Evolutionary conservation across 352 stramenopile species (phyloP).

Genomic region (Globisporangium heterothallicum): DNA sequence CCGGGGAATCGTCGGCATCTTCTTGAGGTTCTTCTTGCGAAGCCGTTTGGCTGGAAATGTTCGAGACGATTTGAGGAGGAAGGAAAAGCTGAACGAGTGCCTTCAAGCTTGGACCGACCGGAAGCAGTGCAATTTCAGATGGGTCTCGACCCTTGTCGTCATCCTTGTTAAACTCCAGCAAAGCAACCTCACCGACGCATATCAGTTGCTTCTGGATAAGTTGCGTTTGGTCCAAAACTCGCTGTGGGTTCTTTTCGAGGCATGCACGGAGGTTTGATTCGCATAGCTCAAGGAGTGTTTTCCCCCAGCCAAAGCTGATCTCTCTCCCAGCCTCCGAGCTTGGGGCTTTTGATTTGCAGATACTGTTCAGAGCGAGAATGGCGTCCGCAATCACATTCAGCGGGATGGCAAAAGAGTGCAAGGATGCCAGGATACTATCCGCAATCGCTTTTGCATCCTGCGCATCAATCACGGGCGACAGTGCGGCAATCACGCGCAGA

Average conservation of each 20-base stretch:
- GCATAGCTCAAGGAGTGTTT: slow-evolving; percentile 52
- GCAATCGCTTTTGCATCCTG: slow-evolving; percentile 71
- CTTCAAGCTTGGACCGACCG: slow-evolving; percentile 40
- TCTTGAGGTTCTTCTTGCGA: slow-evolving; percentile 15
- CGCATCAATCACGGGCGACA: slow-evolving; percentile 68
- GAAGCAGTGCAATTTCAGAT: slow-evolving; percentile 37
- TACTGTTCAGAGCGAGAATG: slow-evolving; percentile 66
- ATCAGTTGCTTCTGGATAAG: slow-evolving; percentile 78
- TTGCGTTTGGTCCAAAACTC: slow-evolving; percentile 45
- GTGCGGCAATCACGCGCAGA: slow-evolving; percentile 70
- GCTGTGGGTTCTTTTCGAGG: slow-evolving; percentile 48
- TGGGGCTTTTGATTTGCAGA: slow-evolving; percentile 70
- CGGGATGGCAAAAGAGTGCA: slow-evolving; percentile 74
- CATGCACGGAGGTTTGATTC: slow-evolving; percentile 55
- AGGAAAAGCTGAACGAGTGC: slow-evolving; percentile 77
- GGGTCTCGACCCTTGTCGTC: slow-evolving; percentile 52
- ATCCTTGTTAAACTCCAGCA: slow-evolving; percentile 79
- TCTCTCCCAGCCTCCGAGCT: slow-evolving; percentile 43
- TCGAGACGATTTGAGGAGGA: slow-evolving; percentile 51
- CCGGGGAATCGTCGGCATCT: slow-evolving; percentile 19
- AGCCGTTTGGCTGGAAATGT: slow-evolving; percentile 3
- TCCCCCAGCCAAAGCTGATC: slow-evolving; percentile 65
- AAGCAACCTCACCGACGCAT: slow-evolving; percentile 67
- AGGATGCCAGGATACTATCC: slow-evolving; percentile 61
- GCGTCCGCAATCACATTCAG: slow-evolving; percentile 76